Evolutionary conservation across 2,329 filamentous ascomycete species (phyloP).

Genomic region (Pyricularia sp.): DNA sequence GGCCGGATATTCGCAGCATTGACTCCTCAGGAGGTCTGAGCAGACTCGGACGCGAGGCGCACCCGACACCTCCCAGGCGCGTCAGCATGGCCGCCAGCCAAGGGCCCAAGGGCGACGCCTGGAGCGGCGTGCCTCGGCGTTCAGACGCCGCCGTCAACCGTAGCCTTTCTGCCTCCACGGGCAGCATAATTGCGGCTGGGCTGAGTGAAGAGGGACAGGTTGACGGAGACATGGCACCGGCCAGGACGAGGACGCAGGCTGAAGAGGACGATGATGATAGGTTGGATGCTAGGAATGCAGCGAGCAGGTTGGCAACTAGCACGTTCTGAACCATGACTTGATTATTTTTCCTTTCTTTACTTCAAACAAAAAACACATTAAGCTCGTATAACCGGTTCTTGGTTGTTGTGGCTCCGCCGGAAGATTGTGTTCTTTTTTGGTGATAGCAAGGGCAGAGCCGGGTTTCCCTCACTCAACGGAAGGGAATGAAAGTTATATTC

Average conservation of each 20-base stretch:
- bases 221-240: constrained; percentile 18
- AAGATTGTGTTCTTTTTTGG: neutral
- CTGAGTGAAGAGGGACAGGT: constrained; percentile 42
- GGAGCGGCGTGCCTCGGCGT: constrained; percentile 83
- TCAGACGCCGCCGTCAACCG: constrained; percentile 60
- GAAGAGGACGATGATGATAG: constrained; percentile 88
- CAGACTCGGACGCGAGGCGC: constrained; percentile 75
- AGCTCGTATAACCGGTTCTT: neutral
- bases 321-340: constrained; percentile 54
- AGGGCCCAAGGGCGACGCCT: constrained; percentile 94
- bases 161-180: constrained; percentile 60
- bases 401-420: neutral
- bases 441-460: neutral
- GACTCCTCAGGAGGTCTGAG: constrained; percentile 83
- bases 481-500: neutral
- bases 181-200: constrained; percentile 20
- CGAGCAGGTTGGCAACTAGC: constrained; percentile 83
- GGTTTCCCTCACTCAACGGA: neutral
- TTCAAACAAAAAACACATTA: neutral
- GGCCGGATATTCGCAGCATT: constrained; percentile 85
- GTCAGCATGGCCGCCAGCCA: constrained; percentile 74
- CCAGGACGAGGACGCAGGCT: constrained; percentile 40
- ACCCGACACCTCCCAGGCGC: constrained; percentile 55
- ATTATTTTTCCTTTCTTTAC: neutral
- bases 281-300: constrained; percentile 89